These are phyloP conservation scores for Claviceps sp. DNA, from an alignment of 2,329 filamentous ascomycete genomes.

Conservation along the genomic window DNA sequence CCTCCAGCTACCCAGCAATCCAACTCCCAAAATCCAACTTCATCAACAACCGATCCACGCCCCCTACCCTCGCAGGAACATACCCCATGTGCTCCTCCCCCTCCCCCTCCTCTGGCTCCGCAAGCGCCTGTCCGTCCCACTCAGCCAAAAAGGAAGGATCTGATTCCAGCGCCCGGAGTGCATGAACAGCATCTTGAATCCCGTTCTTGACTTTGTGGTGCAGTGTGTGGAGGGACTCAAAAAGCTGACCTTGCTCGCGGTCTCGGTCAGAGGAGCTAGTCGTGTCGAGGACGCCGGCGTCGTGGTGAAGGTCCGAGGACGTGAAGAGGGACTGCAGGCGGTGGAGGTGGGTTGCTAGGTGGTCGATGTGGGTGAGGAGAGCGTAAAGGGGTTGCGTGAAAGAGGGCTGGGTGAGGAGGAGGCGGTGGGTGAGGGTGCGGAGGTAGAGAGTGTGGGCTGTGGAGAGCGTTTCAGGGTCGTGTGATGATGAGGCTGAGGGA, in stretches of 20 bases:
- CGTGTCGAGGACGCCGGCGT: constrained; percentile 68
- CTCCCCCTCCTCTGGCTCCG: constrained; percentile 29
- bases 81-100: constrained; percentile 30
- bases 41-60: constrained; percentile 77
- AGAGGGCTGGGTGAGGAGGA: constrained; percentile 49
- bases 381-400: constrained; percentile 55
- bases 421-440: constrained; percentile 47
- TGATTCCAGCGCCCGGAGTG: constrained; percentile 31
- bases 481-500: constrained; percentile 15
- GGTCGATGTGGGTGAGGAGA: constrained; percentile 64
- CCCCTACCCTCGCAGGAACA: constrained; percentile 58
- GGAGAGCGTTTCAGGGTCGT: constrained; percentile 76
- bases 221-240: constrained; percentile 48
- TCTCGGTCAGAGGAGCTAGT: constrained; percentile 49
- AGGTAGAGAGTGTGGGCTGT: constrained; percentile 70
- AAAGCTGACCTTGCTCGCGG: constrained; percentile 58
- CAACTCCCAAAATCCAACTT: constrained; percentile 65
- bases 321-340: constrained; percentile 66
- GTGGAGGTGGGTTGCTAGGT: constrained; percentile 62
- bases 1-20: constrained; percentile 25
- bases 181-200: constrained; percentile 52
- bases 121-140: constrained; percentile 23
- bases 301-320: constrained; percentile 65
- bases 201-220: constrained; percentile 52
- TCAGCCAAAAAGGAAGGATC: constrained; percentile 30